Conservation (phyloP, 2,329 filamentous ascomycete genomes). For the Pseudogymnoascus sp. region DNA sequence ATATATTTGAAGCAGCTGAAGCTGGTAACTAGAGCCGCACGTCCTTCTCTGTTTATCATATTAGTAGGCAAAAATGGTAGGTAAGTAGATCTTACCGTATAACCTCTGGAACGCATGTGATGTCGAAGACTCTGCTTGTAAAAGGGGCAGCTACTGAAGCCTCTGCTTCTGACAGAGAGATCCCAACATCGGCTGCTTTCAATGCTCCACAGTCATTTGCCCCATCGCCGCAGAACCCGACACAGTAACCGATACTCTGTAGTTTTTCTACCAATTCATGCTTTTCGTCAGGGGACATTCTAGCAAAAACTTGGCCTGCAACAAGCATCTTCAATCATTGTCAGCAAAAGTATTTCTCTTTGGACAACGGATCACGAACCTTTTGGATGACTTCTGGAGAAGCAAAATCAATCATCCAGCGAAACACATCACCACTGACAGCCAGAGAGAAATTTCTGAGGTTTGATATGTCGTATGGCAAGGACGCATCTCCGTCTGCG, state of each 20-base stretch:
- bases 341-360: constrained; percentile 14
- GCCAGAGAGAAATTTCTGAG: constrained; percentile 81
- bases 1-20: constrained; percentile 99
- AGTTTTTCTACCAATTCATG: constrained; percentile 96
- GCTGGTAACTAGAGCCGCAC: constrained; percentile 91
- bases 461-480: constrained; percentile 78
- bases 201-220: constrained; percentile 96
- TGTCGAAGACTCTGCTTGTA: constrained; percentile 91
- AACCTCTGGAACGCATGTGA: constrained; percentile 86
- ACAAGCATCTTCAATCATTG: constrained; percentile 64
- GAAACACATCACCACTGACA: constrained; percentile 86
- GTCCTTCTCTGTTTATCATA: constrained; percentile 57
- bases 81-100: constrained; percentile 52
- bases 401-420: constrained; percentile 91
- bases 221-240: constrained; percentile 93
- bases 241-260: constrained; percentile 91
- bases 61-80: constrained; percentile 13
- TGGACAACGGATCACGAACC: constrained; percentile 35
- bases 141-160: constrained; percentile 98
- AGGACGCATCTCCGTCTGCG: constrained; percentile 66
- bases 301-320: constrained; percentile 84
- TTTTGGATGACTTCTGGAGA: constrained; percentile 68
- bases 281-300: constrained; percentile 98
- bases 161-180: constrained; percentile 93
- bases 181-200: constrained; percentile 95